phyloP scores from a whole-genome alignment of 352 stramenopile species.

The Globisporangium ultimum region DNA sequence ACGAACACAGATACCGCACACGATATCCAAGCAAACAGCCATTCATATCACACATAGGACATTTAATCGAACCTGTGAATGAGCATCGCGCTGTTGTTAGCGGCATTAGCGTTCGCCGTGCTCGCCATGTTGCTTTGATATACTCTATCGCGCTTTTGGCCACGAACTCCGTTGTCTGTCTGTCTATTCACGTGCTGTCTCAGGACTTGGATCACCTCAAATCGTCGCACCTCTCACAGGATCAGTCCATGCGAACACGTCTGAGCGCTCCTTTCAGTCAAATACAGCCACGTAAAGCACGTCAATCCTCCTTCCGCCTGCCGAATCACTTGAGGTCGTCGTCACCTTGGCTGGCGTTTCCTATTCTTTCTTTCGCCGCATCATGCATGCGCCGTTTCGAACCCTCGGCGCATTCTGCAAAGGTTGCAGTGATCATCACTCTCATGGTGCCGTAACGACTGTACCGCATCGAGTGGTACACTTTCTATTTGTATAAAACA shows the following conservation, averaged over 20 bases:
- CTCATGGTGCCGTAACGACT: background rate
- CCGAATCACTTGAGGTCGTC: too few species aligned
- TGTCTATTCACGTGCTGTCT: background rate
- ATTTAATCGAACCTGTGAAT: slow-evolving; percentile 28
- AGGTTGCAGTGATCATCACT: background rate
- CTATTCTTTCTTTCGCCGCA: too few species aligned
- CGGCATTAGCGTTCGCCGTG: slow-evolving; percentile 9
- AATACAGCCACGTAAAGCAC: background rate
- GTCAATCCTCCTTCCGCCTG: too few species aligned
- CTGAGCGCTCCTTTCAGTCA: background rate
- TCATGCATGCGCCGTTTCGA: too few species aligned
- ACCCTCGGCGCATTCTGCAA: too few species aligned
- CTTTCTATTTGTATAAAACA: background rate
- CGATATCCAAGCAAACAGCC: too few species aligned
- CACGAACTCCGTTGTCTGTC: background rate
- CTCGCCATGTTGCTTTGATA: slow-evolving; percentile 1
- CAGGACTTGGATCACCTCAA: background rate
- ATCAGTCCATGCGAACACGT: background rate
- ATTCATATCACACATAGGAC: too few species aligned
- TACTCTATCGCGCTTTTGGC: background rate
- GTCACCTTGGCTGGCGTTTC: too few species aligned
- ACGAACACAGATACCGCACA: background rate
- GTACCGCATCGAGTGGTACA: background rate
- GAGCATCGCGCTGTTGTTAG: slow-evolving; percentile 34
- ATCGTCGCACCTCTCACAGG: too few species aligned